Evolutionary conservation across 2,329 filamentous ascomycete genomes (phyloP), one percentile per base, ranked within the genome.

Genomic region (Reticulascus tulasneorum): DNA sequence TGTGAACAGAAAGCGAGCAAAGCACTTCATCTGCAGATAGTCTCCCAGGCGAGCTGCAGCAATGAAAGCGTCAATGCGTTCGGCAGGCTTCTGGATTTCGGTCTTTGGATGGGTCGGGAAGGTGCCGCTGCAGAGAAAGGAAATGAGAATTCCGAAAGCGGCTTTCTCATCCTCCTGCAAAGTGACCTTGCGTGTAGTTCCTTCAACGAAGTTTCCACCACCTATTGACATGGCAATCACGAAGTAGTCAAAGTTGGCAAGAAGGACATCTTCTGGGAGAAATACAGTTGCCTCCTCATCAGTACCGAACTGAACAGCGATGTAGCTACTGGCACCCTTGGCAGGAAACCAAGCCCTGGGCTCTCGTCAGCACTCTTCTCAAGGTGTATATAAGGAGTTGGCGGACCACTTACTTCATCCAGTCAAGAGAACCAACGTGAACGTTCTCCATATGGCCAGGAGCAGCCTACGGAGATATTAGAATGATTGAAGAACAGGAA

Each of bases 341-440:
- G 29, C 15, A 9, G 38, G 38, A 12, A 40, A 42, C 40, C 32
- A 42, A 7, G 21, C 16, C 4, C 37, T 43, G 12, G 23, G 9
- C n/a, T 27, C 25, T 7, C 12, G 13, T 27, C 25, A 27, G 12
- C 17, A n/a, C n/a, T n/a, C n/a, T n/a, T n/a, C n/a, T n/a, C 6
- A 9, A 13, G 12, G 4, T 18, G 12, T 15, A 9, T 5, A 12
- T 13, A 18, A 12, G 4, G 5, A 15, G 15, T 6, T 3, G 3
- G 26, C 9, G 11, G 6, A 13, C 19, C 27, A 19, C 36, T 25
- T n/a, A 40, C 37, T 12, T n/a, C 20, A 40, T 32, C 40, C 40
- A 43, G 5, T 30, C 25, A 20, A 19, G 12, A 16, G 18, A 20
- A 16, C 25, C 40, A 16, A 43, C 37, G 10, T 32, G 20, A 7